Percentiles rank a stretch among this genome's conserved stretches.
These are phyloP conservation scores for Bertia moriformis DNA, from an alignment of 2,329 filamentous ascomycete genomes.

Conservation along the genomic window DNA sequence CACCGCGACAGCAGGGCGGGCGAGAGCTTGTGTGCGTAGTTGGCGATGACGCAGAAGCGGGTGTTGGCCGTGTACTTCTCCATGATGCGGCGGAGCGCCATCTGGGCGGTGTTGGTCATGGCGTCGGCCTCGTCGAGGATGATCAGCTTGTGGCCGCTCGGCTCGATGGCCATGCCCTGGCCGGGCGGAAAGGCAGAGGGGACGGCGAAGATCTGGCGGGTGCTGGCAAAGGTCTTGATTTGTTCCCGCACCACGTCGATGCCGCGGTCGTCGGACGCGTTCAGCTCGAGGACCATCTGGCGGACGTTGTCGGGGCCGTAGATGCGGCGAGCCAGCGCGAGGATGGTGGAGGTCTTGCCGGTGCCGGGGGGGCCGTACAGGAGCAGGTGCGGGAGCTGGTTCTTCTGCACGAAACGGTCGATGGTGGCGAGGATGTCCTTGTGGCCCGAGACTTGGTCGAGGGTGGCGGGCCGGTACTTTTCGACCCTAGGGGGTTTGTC, in stretches of 20 bases:
- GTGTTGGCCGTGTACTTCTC: constrained; percentile 98
- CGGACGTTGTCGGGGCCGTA: constrained; percentile 86
- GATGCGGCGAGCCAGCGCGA: constrained; percentile 82
- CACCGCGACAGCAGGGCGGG: constrained; percentile 84
- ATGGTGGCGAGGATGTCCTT: constrained; percentile 95
- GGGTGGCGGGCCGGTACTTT: constrained; percentile 84
- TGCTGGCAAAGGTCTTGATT: constrained; percentile 98
- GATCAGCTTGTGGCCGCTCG: constrained; percentile 89
- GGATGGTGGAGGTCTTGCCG: constrained; percentile 91
- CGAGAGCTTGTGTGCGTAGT: constrained; percentile 95
- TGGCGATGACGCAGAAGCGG: constrained; percentile 94
- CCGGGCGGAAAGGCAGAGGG: constrained; percentile 32
- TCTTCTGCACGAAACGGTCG: constrained; percentile 91
- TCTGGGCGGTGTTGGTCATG: constrained; percentile 95
- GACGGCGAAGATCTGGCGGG: constrained; percentile 81
- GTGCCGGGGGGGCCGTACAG: constrained; percentile 94
- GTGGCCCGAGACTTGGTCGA: constrained; percentile 88
- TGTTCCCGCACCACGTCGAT: constrained; percentile 97
- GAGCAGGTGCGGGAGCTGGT: constrained; percentile 85
- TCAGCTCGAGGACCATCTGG: constrained; percentile 96
- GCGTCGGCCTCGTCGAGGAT: constrained; percentile 97
- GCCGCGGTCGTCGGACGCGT: constrained; percentile 90
- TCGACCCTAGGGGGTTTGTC: constrained; percentile 58
- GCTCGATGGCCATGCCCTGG: constrained; percentile 40
- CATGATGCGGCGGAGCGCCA: constrained; percentile 94